These are phyloP conservation scores for Sarocladium brachiariae DNA, from an alignment of 2,329 filamentous ascomycete species.

Conservation along the genomic window DNA sequence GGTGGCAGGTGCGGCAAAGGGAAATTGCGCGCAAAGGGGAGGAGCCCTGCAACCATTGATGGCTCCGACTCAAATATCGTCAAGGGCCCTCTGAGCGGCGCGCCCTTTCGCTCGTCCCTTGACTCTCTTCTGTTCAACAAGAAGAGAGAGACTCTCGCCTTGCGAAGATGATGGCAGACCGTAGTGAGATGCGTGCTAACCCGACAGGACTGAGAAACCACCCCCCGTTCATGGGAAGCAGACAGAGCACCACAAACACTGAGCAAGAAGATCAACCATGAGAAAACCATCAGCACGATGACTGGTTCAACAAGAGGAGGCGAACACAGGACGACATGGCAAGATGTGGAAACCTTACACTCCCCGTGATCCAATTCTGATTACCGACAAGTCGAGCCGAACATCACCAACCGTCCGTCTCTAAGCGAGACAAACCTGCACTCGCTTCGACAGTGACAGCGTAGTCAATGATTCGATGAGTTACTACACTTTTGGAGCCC, in stretches of 20 bases:
- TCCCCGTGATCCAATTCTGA: too few species aligned
- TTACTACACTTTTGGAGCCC: neutral
- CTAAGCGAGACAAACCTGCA: too few species aligned
- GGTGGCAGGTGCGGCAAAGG: neutral
- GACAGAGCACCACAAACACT: neutral
- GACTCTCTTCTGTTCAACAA: neutral
- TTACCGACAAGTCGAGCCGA: too few species aligned
- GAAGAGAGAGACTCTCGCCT: neutral
- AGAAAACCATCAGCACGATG: neutral
- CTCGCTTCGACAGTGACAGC: neutral
- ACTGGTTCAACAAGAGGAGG: neutral
- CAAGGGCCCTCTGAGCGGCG: neutral
- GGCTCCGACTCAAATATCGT: constrained; percentile 7
- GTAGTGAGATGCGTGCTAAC: too few species aligned
- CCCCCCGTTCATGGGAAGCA: neutral
- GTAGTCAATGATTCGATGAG: neutral
- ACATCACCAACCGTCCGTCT: neutral
- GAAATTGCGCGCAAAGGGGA: too few species aligned
- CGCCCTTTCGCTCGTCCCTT: too few species aligned
- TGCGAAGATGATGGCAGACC: too few species aligned
- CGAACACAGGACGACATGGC: neutral
- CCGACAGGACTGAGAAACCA: too few species aligned
- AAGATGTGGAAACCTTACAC: neutral
- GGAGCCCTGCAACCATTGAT: too few species aligned
- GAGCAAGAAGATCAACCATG: neutral